phyloP scores from a whole-genome alignment of 2,329 filamentous ascomycete species.

The Nigrograna mackinnonii region DNA sequence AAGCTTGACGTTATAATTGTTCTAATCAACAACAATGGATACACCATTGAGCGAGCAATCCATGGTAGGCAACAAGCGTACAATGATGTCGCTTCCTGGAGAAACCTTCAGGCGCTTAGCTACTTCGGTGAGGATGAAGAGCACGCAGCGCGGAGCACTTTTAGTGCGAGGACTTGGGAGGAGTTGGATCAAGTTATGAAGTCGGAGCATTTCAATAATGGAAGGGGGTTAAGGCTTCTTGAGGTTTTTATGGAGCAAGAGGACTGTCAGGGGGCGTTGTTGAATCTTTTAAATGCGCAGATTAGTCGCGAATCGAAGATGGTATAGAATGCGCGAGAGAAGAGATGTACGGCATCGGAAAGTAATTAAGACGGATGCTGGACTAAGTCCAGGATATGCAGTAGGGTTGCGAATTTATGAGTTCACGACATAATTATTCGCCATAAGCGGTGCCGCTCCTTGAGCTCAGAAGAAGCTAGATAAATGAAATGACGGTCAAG shows the following conservation, averaged over 20 bases:
- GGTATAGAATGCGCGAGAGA: too few species aligned
- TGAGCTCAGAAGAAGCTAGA: too few species aligned
- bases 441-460: too few species aligned
- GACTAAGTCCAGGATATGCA: too few species aligned
- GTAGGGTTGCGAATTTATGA: too few species aligned
- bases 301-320: too few species aligned
- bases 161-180: slow-evolving; percentile 47
- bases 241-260: slow-evolving; percentile 45
- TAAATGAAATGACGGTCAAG: too few species aligned
- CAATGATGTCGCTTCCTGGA: slow-evolving; percentile 10
- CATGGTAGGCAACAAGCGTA: slow-evolving; percentile 19
- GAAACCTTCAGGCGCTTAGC: slow-evolving; percentile 3
- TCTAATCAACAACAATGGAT: slow-evolving; percentile 38
- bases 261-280: too few species aligned
- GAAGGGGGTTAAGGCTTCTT: slow-evolving; percentile 44
- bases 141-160: slow-evolving; percentile 11
- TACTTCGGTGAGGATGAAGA: slow-evolving; percentile 20
- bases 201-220: slow-evolving; percentile 40
- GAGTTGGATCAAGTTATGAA: slow-evolving; percentile 48
- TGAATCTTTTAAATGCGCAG: too few species aligned
- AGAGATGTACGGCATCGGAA: too few species aligned
- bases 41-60: slow-evolving; percentile 43
- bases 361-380: too few species aligned
- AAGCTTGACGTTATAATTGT: slow-evolving; percentile 6
- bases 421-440: too few species aligned